These are phyloP conservation scores for Gossypium trilobum DNA, from an alignment of 441 rosid species.

Conservation along the genomic window DNA sequence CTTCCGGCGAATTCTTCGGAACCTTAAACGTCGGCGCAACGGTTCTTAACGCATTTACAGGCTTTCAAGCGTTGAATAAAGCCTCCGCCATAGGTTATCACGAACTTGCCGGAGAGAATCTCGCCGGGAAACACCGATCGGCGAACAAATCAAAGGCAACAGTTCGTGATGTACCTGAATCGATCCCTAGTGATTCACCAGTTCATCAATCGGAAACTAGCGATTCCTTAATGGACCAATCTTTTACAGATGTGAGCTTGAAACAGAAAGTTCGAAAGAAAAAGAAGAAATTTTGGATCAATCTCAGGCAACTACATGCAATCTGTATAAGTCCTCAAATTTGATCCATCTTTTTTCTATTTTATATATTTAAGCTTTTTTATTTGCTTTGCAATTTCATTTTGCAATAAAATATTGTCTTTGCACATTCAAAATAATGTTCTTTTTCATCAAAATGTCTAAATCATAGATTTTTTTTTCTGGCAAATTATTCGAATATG, in stretches of 20 bases:
- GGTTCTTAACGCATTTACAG: slow-evolving; percentile 14
- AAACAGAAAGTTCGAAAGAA: not conserved
- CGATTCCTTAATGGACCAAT: not conserved
- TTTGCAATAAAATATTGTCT: too few species aligned
- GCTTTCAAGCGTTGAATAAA: not conserved
- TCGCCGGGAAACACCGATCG: not conserved
- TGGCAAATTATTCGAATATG: too few species aligned
- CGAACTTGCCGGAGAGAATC: slow-evolving; percentile 30
- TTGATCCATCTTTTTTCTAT: not conserved
- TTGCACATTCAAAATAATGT: too few species aligned
- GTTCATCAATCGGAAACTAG: not conserved
- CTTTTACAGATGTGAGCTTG: not conserved
- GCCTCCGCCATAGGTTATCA: slow-evolving; percentile 19
- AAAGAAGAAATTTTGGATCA: not conserved
- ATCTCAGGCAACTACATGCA: not conserved
- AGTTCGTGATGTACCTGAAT: not conserved
- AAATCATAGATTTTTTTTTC: too few species aligned
- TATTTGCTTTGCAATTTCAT: too few species aligned
- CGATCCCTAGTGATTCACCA: not conserved
- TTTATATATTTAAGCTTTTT: not conserved
- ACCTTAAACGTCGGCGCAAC: slow-evolving; percentile 55
- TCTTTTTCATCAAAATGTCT: too few species aligned
- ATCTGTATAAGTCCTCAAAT: not conserved
- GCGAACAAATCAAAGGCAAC: slow-evolving; percentile 16
- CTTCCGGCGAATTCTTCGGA: slow-evolving; percentile 61